A percentile compares a stretch with the other conserved stretches of the same genome.
Evolutionary conservation across 2,329 filamentous ascomycete genomes (phyloP).

Genomic region (Cryphonectria japonica): DNA sequence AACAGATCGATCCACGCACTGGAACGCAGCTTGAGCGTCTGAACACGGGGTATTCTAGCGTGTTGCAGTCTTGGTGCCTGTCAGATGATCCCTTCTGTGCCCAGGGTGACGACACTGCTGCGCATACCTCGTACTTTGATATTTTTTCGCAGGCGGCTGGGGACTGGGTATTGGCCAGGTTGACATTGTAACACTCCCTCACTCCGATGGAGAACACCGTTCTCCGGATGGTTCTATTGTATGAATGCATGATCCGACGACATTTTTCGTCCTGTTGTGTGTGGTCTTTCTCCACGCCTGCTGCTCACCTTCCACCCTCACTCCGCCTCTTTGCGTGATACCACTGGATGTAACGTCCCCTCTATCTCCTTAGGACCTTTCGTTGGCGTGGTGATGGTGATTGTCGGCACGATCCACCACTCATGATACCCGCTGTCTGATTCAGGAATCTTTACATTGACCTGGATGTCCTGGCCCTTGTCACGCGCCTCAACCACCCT

Average conservation of each 20-base stretch:
- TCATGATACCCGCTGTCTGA: conserved; percentile 62
- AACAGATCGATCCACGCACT: conserved; percentile 37
- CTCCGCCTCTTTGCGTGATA: neutral
- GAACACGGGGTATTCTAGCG: conserved; percentile 33
- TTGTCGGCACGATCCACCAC: conserved; percentile 66
- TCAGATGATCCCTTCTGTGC: conserved; percentile 46
- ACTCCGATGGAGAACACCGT: no score
- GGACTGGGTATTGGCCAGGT: conserved; percentile 25
- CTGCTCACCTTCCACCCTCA: neutral
- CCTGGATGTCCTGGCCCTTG: conserved; percentile 37
- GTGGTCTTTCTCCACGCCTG: neutral
- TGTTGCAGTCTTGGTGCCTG: conserved; percentile 42
- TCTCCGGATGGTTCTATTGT: neutral
- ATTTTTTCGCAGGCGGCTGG: conserved; percentile 35
- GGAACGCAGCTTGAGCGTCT: conserved; percentile 37
- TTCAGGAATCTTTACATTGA: conserved; percentile 57
- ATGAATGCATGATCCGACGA: neutral
- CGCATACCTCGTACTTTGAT: conserved; percentile 45
- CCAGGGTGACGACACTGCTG: conserved; percentile 37
- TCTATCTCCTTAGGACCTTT: neutral
- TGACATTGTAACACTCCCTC: conserved; percentile 11
- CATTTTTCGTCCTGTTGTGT: neutral
- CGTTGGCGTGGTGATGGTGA: conserved; percentile 33
- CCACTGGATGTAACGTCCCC: neutral
- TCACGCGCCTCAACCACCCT: conserved; percentile 53